phyloP scores from a whole-genome alignment of 2,329 filamentous ascomycete species.

The Zymoseptoria ardabiliae region DNA sequence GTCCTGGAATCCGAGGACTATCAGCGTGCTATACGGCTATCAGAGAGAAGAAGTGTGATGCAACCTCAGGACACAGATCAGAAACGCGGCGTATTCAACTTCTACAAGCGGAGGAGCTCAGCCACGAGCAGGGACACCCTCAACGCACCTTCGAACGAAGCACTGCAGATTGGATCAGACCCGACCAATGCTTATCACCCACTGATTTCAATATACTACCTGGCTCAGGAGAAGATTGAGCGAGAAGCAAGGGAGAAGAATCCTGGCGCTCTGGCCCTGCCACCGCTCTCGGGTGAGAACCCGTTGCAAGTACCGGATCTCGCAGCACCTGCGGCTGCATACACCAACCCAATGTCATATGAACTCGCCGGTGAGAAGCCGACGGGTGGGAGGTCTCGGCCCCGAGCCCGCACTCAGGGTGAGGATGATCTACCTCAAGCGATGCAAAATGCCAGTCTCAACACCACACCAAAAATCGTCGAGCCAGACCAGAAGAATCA shows the following conservation, averaged over 20 bases:
- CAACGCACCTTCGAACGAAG: slow-evolving; percentile 74
- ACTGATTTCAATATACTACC: slow-evolving; percentile 85
- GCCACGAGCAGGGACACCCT: slow-evolving; percentile 83
- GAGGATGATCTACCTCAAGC: slow-evolving; percentile 81
- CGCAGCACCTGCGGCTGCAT: slow-evolving; percentile 71
- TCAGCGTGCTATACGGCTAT: slow-evolving; percentile 68
- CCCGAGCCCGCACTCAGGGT: slow-evolving; percentile 83
- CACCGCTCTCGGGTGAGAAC: slow-evolving; percentile 49
- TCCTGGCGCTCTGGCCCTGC: slow-evolving; percentile 52
- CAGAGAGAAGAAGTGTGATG: slow-evolving; percentile 57
- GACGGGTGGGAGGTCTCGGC: slow-evolving; percentile 73
- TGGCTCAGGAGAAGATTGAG: slow-evolving; percentile 91
- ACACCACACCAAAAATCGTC: slow-evolving; percentile 47
- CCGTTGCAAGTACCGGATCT: slow-evolving; percentile 64
- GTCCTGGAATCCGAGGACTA: slow-evolving; percentile 94
- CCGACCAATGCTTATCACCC: slow-evolving; percentile 91
- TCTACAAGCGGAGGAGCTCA: slow-evolving; percentile 91
- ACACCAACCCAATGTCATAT: slow-evolving; percentile 78
- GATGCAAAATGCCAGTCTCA: slow-evolving; percentile 57
- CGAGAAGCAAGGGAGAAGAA: slow-evolving; percentile 59
- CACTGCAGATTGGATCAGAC: slow-evolving; percentile 72
- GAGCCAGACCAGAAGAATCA: slow-evolving; percentile 40
- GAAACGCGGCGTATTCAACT: slow-evolving; percentile 90
- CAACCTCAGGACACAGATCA: slow-evolving; percentile 63
- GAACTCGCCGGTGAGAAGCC: slow-evolving; percentile 86